phyloP scores from a whole-genome alignment of 305 asterid genomes.

The Galium porrigens region DNA sequence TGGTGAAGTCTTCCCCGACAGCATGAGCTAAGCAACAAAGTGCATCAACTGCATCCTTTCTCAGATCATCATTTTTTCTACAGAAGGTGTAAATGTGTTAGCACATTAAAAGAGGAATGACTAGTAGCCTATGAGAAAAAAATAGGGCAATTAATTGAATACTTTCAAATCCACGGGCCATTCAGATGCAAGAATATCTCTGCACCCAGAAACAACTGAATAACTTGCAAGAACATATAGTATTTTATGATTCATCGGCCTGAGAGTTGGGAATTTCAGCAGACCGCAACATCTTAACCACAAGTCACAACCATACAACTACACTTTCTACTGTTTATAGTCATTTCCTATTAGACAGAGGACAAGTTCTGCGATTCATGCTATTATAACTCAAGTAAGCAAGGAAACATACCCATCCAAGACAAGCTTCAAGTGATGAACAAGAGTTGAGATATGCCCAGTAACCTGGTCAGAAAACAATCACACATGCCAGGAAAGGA shows the following conservation, averaged over 20 bases:
- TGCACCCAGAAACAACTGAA: background rate
- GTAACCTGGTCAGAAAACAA: conserved; percentile 47
- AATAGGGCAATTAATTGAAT: background rate
- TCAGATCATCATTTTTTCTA: conserved; percentile 81
- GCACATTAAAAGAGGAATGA: background rate
- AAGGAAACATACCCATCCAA: conserved; percentile 67
- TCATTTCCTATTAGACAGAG: background rate
- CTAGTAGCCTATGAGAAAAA: background rate
- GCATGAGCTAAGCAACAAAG: conserved; percentile 90
- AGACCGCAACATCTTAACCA: background rate
- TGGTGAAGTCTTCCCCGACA: conserved; percentile 91
- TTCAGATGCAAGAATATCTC: background rate
- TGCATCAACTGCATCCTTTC: conserved; percentile 89
- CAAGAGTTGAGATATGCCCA: conserved; percentile 93
- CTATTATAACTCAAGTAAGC: conserved; percentile 10
- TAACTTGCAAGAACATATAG: background rate
- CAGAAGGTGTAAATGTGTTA: conserved; percentile 4
- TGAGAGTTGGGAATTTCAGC: background rate
- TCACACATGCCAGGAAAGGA: conserved; percentile 8
- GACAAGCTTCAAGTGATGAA: conserved; percentile 95
- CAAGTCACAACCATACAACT: background rate
- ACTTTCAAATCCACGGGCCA: background rate
- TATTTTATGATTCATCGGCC: background rate
- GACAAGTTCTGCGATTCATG: background rate
- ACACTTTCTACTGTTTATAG: background rate